Evolutionary conservation across 768 basidiomycete genomes (phyloP), one percentile per base, ranked within the genome.

Genomic region (Tylopilus balloui): DNA sequence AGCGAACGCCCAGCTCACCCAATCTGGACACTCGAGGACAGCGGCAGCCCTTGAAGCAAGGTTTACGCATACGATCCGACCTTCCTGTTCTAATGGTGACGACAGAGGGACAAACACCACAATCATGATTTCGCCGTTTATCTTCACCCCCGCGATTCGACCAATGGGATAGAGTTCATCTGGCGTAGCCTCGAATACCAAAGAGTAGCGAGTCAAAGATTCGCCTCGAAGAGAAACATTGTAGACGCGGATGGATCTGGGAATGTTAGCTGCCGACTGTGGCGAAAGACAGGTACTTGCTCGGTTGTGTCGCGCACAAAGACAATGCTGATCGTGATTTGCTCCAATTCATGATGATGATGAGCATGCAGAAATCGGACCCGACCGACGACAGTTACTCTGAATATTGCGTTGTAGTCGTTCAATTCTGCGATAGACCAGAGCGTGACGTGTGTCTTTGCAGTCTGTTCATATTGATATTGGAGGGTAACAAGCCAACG

Each of bases 401-500:
- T 57, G 17, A 69, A 66, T 24, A 65, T 62, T 28, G 62, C 59
- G 51, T 59, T 62, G 31, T 52, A 42, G 46, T 57, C 40, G 6
- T 60, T 53, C 24, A 64, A 36, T 56, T 68, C 63, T n/a, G 59
- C 60, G 23, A 71, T 52, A 39, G 69, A 73, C 74, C 78, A 79
- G 11, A 81, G 58, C 11, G 70, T 72, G 19, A 81, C 56, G 25
- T 67, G 63, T 6, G 74, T 70, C 8, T 69, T 67, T 42, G 68
- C 66, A 2, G 53, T 57, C 3, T 51, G 61, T 46, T 66, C 62
- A 9, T 67, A 67, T 47, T 72, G 70, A 9, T 67, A 67, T 47
- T 72, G 70, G 23, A 77, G 66, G 21, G 72, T 73, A 5, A 78
- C 67, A 20, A 81, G 72, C 75, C 76, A 79, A 21, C 69, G 62